Evolutionary conservation across 176 grass and related monocot genomes (phyloP).

Genomic region (Oryza rufipogon): DNA sequence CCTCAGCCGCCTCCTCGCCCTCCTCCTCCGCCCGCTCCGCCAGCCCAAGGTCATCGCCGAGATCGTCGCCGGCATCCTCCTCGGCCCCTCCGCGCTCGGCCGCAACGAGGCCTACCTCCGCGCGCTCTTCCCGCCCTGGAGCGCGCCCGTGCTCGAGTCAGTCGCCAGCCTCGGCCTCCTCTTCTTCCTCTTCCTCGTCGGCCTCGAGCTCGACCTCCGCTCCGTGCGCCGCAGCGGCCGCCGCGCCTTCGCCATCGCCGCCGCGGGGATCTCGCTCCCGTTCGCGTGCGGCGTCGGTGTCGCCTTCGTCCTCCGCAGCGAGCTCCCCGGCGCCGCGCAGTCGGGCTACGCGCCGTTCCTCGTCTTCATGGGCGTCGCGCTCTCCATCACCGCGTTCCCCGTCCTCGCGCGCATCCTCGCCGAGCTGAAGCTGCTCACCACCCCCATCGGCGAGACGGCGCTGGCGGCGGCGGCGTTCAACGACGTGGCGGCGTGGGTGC

Average conservation of each 20-base stretch:
- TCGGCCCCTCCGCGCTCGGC: conserved; percentile 79
- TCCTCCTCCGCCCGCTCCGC: conserved; percentile 72
- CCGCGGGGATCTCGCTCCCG: conserved; percentile 64
- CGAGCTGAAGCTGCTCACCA: conserved; percentile 83
- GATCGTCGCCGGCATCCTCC: conserved; percentile 77
- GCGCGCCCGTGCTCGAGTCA: conserved; percentile 78
- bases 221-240: conserved; percentile 62
- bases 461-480: conserved; percentile 77
- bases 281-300: conserved; percentile 81
- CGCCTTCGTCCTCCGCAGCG: conserved; percentile 56
- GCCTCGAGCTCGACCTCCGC: conserved; percentile 77
- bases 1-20: conserved; percentile 72
- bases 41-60: conserved; percentile 95
- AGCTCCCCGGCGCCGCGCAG: conserved; percentile 57
- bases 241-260: conserved; percentile 73
- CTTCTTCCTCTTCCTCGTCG: conserved; percentile 91
- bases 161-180: conserved; percentile 83
- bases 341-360: conserved; percentile 66
- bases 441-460: conserved; percentile 67
- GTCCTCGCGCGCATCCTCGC: conserved; percentile 89
- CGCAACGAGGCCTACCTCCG: conserved; percentile 69
- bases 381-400: conserved; percentile 90
- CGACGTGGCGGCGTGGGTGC: conserved; percentile 83
- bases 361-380: conserved; percentile 85
- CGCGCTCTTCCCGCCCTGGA: conserved; percentile 74